These are phyloP conservation scores for Vanderwaltozyma polyspora DNA, from an alignment of 805 yeast genomes.

Conservation along the genomic window DNA sequence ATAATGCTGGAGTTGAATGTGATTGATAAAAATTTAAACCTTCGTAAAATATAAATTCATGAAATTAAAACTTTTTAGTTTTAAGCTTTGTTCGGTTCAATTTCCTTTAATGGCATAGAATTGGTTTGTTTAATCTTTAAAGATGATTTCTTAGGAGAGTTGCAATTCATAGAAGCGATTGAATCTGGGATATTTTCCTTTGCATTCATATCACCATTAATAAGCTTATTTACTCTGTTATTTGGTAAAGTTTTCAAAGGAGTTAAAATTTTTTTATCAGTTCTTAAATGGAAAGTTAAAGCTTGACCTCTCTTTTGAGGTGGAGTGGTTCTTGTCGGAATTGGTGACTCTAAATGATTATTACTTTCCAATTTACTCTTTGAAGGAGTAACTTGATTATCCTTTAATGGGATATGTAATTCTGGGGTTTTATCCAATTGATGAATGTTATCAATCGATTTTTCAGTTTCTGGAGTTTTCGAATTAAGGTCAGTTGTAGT, in stretches of 20 bases:
- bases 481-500: no score
- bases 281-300: constrained; percentile 24
- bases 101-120: constrained; percentile 15
- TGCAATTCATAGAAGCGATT: constrained; percentile 3
- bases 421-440: no score
- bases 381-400: neutral
- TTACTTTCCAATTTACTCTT: neutral
- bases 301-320: constrained; percentile 20
- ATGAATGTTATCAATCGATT: no score
- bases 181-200: constrained; percentile 3
- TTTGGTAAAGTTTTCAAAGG: constrained; percentile 25
- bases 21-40: no score
- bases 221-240: constrained; percentile 24
- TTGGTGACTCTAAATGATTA: neutral
- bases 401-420: no score
- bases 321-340: neutral
- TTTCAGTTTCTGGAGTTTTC: no score
- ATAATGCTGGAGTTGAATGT: no score
- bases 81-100: constrained; percentile 10
- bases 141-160: no score
- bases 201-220: constrained; percentile 13
- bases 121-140: no score
- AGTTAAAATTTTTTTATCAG: constrained; percentile 22
- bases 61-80: no score
- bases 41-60: no score